Conservation (phyloP, 352 stramenopile genomes). For the Pythium pectinolyticum region DNA sequence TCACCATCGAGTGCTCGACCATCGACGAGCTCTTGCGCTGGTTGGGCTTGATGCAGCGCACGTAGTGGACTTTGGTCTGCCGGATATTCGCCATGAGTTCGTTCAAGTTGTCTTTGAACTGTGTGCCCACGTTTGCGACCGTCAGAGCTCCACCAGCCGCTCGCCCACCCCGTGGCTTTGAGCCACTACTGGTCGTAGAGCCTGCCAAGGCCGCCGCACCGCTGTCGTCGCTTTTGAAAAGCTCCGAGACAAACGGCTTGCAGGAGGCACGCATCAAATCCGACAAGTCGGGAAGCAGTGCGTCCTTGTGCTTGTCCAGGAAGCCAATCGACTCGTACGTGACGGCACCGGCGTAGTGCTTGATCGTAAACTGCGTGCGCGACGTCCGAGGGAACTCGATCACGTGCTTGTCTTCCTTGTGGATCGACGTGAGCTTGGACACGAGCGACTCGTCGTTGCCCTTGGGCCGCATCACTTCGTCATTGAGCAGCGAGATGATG, state of each 20-base stretch:
- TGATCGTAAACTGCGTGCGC: constrained; percentile 89
- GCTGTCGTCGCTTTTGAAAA: constrained; percentile 40
- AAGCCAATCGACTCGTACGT: constrained; percentile 92
- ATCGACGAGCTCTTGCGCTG: constrained; percentile 88
- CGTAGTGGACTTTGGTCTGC: constrained; percentile 96
- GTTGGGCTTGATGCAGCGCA: constrained; percentile 99
- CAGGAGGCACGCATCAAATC: constrained; percentile 71
- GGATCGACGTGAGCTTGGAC: constrained; percentile 71
- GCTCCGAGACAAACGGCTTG: constrained; percentile 56
- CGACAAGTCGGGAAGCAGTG: constrained; percentile 92
- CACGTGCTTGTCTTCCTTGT: constrained; percentile 75
- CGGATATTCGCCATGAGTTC: constrained; percentile 94
- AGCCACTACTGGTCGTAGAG: background rate
- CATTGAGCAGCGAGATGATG: constrained; percentile 89
- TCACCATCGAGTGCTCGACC: constrained; percentile 91
- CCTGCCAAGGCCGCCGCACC: background rate
- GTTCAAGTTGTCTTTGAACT: constrained; percentile 90
- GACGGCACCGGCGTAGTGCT: constrained; percentile 93
- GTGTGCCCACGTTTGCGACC: constrained; percentile 66
- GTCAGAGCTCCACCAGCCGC: constrained; percentile 49
- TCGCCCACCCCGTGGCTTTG: constrained; percentile 34
- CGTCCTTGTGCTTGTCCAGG: constrained; percentile 95
- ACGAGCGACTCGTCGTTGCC: constrained; percentile 84
- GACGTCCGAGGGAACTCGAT: constrained; percentile 81
- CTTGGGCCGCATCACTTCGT: constrained; percentile 87